These are phyloP conservation scores for Chlorella sp. DNA, from an alignment of 139 green algal species.

Conservation along the genomic window DNA sequence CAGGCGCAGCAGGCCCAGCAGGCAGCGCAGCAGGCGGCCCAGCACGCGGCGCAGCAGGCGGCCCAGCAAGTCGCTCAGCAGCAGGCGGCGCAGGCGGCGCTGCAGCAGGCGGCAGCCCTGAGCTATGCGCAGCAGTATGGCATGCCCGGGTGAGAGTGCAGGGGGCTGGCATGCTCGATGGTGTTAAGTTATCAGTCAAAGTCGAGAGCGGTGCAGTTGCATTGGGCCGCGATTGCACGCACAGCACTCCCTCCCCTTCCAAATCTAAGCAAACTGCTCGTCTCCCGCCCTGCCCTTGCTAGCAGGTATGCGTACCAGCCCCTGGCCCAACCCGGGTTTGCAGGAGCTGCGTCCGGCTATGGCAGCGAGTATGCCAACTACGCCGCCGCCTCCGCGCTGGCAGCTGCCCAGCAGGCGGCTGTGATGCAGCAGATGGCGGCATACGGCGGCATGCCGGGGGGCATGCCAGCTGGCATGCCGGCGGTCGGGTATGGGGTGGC, in stretches of 20 bases:
- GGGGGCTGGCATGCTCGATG: too few species aligned
- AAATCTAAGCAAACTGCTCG: too few species aligned
- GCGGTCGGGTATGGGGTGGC: neutral
- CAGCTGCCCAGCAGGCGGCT: constrained; percentile 9
- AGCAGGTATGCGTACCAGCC: too few species aligned
- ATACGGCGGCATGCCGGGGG: neutral
- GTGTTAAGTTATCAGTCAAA: too few species aligned
- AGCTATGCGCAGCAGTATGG: neutral
- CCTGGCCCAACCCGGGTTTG: too few species aligned
- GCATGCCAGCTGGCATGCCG: neutral
- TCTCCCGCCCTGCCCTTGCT: too few species aligned
- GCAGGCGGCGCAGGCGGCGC: neutral
- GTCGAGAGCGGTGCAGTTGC: too few species aligned
- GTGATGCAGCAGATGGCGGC: constrained; percentile 7
- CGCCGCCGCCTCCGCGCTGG: neutral
- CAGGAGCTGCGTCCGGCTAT: neutral
- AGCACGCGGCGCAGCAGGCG: neutral
- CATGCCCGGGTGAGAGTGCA: neutral
- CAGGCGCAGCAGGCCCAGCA: constrained; percentile 6
- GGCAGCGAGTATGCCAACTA: neutral
- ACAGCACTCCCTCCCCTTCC: too few species aligned
- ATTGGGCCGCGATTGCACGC: too few species aligned
- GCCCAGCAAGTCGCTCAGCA: neutral
- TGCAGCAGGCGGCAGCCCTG: neutral
- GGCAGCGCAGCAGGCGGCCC: neutral